Evolutionary conservation across 345 rosid species (phyloP).

Genomic region (Raphanus raphanistrum): DNA sequence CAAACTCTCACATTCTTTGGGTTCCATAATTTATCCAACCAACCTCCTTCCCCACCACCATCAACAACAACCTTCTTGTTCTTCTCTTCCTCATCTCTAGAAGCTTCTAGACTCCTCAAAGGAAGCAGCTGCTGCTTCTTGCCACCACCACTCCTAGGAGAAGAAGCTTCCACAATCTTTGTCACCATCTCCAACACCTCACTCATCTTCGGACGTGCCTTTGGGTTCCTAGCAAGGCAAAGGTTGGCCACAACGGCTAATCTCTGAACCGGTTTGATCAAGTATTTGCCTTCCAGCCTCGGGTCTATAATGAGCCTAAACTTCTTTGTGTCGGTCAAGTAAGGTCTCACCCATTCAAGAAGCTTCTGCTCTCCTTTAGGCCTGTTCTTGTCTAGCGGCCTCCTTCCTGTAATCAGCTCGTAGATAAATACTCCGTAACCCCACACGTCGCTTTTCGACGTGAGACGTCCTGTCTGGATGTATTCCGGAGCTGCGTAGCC

Average conservation of each 20-base stretch:
- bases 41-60: constrained; percentile 42
- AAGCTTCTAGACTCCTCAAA: constrained; percentile 38
- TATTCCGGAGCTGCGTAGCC: constrained; percentile 96
- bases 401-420: constrained; percentile 87
- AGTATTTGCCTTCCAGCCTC: constrained; percentile 56
- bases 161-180: constrained; percentile 46
- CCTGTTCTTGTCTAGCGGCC: constrained; percentile 70
- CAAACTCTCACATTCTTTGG: constrained; percentile 50
- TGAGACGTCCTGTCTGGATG: constrained; percentile 78
- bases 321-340: constrained; percentile 53
- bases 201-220: constrained; percentile 89
- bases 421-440: constrained; percentile 90
- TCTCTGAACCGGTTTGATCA: constrained; percentile 52
- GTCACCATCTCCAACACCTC: constrained; percentile 74
- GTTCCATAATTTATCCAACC: constrained; percentile 47
- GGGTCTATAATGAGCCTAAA: constrained; percentile 65
- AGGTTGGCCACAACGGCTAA: constrained; percentile 67
- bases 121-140: constrained; percentile 41
- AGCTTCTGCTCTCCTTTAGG: constrained; percentile 88
- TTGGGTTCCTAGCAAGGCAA: constrained; percentile 67
- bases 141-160: constrained; percentile 26
- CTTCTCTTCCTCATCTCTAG: constrained; percentile 22
- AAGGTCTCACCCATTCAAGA: constrained; percentile 83
- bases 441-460: constrained; percentile 86
- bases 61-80: constrained; percentile 41